These are phyloP conservation scores for Mortierella sp. DNA, from an alignment of 371 early-diverging fungal species.

Conservation along the genomic window DNA sequence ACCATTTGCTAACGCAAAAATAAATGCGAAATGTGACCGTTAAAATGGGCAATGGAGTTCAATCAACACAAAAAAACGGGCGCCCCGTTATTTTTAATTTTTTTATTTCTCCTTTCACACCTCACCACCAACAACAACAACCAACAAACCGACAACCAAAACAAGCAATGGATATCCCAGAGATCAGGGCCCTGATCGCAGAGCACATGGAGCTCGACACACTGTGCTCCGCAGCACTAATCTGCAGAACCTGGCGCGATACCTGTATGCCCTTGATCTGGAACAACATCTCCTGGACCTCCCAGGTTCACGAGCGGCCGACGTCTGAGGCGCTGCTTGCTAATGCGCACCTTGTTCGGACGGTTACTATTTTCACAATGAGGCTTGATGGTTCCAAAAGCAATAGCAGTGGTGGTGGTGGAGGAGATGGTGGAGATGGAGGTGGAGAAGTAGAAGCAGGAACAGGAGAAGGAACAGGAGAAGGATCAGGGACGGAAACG, in stretches of 20 bases:
- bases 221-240: not conserved
- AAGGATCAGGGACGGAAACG: not conserved
- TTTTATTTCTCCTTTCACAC: not conserved
- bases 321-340: not conserved
- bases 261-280: slow-evolving; percentile 12
- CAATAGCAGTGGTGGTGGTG: not conserved
- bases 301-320: not conserved
- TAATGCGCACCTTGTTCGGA: not conserved
- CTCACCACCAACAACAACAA: not conserved
- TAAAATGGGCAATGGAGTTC: not conserved
- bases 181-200: not conserved
- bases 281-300: not conserved
- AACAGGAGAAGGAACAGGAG: too few relatives aligned
- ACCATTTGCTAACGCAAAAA: not conserved
- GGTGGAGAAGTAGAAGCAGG: too few relatives aligned
- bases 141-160: not conserved
- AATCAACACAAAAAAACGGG: not conserved
- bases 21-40: not conserved
- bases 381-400: not conserved
- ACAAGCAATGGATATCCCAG: slow-evolving; percentile 7
- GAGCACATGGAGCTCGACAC: not conserved
- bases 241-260: not conserved
- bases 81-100: not conserved
- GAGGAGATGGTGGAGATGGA: not conserved
- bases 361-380: not conserved